Evolutionary conservation across 352 stramenopile species (phyloP).

Genomic region (Pythium coloratum): DNA sequence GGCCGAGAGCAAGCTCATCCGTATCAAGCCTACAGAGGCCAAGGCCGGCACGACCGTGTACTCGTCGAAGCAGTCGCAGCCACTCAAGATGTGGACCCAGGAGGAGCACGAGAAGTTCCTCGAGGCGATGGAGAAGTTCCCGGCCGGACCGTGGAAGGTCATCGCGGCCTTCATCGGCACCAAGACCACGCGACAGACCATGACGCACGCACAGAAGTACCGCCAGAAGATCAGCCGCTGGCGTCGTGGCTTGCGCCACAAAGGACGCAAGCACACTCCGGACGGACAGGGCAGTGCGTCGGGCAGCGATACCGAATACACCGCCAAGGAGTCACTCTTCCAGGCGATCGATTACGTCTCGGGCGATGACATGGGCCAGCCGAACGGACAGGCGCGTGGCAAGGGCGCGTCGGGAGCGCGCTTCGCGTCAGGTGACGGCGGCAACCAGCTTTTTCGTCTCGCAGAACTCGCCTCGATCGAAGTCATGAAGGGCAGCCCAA

Average conservation of each 20-base stretch:
- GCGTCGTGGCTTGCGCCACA: slow-evolving; percentile 75
- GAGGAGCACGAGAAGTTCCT: slow-evolving; percentile 88
- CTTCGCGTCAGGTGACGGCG: slow-evolving; percentile 17
- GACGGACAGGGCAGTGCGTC: slow-evolving; percentile 32
- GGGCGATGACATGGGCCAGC: slow-evolving; percentile 44
- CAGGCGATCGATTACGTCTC: slow-evolving; percentile 69
- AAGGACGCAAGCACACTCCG: slow-evolving; percentile 64
- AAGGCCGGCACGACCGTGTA: slow-evolving; percentile 85
- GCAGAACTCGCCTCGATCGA: slow-evolving; percentile 76
- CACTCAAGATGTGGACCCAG: slow-evolving; percentile 85
- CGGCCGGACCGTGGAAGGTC: slow-evolving; percentile 76
- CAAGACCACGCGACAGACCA: slow-evolving; percentile 93
- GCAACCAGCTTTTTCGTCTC: slow-evolving; percentile 71
- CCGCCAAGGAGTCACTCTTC: slow-evolving; percentile 58
- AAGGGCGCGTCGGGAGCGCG: neutral
- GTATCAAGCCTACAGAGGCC: slow-evolving; percentile 81
- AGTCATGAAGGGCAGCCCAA: slow-evolving; percentile 46
- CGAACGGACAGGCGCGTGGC: slow-evolving; percentile 1
- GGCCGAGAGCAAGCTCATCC: slow-evolving; percentile 78
- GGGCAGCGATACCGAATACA: slow-evolving; percentile 49
- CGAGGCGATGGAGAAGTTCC: slow-evolving; percentile 86
- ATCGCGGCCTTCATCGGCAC: slow-evolving; percentile 82
- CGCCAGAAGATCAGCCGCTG: slow-evolving; percentile 84
- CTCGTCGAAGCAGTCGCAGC: slow-evolving; percentile 81
- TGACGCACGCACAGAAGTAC: slow-evolving; percentile 86